phyloP scores from a whole-genome alignment of 331 rosid species.

The Erythrophleum ivorense region DNA sequence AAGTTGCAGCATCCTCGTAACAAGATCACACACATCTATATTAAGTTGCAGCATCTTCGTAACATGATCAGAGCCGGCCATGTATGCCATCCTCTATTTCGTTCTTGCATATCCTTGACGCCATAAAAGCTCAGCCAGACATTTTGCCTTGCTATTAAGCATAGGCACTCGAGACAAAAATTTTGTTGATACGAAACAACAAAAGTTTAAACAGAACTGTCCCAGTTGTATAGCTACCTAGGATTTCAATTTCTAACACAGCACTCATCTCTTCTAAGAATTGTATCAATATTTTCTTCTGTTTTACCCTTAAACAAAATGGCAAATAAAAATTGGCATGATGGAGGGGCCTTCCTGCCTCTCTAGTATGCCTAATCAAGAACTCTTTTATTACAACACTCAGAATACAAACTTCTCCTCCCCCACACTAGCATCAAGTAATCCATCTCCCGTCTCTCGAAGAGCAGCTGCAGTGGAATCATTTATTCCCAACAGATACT shows the following conservation, averaged over 20 bases:
- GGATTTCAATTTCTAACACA: slow-evolving; percentile 8
- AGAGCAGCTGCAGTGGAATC: slow-evolving; percentile 81
- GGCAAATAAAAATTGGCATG: slow-evolving; percentile 49
- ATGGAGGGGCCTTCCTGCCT: slow-evolving; percentile 30
- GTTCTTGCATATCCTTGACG: background rate
- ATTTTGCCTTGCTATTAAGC: background rate
- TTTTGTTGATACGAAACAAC: background rate
- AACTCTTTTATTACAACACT: slow-evolving; percentile 37
- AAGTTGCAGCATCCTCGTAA: too few relatives aligned
- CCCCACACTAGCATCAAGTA: slow-evolving; percentile 54
- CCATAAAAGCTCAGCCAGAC: background rate
- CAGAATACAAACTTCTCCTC: slow-evolving; percentile 90
- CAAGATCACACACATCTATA: too few relatives aligned
- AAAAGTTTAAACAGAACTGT: background rate
- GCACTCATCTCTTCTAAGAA: slow-evolving; percentile 46
- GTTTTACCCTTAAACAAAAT: slow-evolving; percentile 31
- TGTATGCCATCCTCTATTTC: too few relatives aligned
- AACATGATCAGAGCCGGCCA: too few relatives aligned
- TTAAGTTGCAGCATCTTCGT: too few relatives aligned
- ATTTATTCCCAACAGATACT: slow-evolving; percentile 81
- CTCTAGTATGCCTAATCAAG: slow-evolving; percentile 46
- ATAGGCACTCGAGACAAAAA: background rate
- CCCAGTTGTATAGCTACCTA: slow-evolving; percentile 5
- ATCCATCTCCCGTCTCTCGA: slow-evolving; percentile 69
- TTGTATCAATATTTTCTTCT: slow-evolving; percentile 26